Conservation (phyloP, 2,329 filamentous ascomycete species). For the Penicillium corylophilum region DNA sequence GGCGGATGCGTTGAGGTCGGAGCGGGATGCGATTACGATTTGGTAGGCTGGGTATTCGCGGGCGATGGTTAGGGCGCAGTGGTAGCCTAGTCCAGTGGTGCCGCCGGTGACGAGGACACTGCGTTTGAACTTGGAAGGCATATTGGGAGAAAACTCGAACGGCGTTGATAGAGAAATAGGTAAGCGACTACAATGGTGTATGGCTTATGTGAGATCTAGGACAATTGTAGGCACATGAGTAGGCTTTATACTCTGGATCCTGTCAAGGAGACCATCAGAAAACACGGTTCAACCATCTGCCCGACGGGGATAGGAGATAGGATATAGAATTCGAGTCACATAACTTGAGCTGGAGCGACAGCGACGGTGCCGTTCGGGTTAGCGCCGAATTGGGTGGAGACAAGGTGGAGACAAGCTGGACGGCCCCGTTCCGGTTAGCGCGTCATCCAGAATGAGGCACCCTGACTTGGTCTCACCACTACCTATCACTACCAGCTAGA, state of each 20-base stretch:
- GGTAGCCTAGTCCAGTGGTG: constrained; percentile 46
- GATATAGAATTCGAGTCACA: too few species aligned
- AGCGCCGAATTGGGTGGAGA: too few species aligned
- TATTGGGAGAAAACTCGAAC: too few species aligned
- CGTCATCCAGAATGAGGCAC: neutral
- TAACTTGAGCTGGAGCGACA: neutral
- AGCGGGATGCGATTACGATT: constrained; percentile 47
- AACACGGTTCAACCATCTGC: too few species aligned
- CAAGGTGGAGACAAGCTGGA: constrained; percentile 28
- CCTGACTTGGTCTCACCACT: neutral
- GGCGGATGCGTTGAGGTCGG: constrained; percentile 44
- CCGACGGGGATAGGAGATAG: too few species aligned
- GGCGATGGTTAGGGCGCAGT: constrained; percentile 44
- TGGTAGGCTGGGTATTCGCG: constrained; percentile 41
- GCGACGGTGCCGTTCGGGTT: neutral
- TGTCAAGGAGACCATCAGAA: too few species aligned
- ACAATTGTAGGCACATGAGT: too few species aligned
- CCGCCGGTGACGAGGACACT: constrained; percentile 45
- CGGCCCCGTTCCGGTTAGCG: constrained; percentile 20
- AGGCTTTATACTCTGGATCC: neutral
- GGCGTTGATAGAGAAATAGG: too few species aligned
- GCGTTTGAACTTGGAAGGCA: constrained; percentile 4
- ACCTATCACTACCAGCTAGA: neutral
- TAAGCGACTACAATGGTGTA: too few species aligned
- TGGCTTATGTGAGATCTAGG: too few species aligned